Conservation (phyloP, 352 stramenopile species). For the Phytophthora litchii region DNA sequence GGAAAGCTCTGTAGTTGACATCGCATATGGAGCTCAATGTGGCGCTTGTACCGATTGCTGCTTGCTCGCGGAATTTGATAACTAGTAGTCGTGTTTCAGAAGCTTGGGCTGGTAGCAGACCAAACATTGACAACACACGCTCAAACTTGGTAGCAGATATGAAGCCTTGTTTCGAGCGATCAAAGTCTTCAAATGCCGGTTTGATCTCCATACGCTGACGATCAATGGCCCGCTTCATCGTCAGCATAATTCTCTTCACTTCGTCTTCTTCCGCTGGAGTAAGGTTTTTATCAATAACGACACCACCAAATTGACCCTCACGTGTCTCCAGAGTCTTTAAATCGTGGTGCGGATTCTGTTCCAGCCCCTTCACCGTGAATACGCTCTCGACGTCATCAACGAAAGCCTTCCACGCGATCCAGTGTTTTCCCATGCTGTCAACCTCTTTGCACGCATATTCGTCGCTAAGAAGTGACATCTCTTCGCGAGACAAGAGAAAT, state of each 20-base stretch:
- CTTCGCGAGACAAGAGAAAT: conserved; percentile 58
- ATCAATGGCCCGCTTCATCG: conserved; percentile 65
- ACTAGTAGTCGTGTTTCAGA: conserved; percentile 53
- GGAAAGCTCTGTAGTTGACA: conserved; percentile 85
- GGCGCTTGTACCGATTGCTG: conserved; percentile 37
- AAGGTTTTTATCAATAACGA: conserved; percentile 58
- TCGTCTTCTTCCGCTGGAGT: conserved; percentile 49
- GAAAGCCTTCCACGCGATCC: conserved; percentile 78
- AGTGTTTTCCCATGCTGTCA: conserved; percentile 62
- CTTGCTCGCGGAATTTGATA: conserved; percentile 82
- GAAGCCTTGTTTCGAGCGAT: conserved; percentile 77
- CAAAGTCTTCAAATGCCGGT: conserved; percentile 84
- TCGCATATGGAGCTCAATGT: conserved; percentile 79
- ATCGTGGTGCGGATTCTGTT: conserved; percentile 66
- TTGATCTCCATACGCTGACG: conserved; percentile 82
- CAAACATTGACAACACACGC: conserved; percentile 81
- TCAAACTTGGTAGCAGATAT: conserved; percentile 84
- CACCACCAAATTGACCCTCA: conserved; percentile 64
- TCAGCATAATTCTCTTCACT: conserved; percentile 52
- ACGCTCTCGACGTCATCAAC: conserved; percentile 84
- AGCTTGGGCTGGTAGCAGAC: conserved; percentile 55
- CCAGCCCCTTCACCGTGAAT: conserved; percentile 79
- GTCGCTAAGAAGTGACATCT: conserved; percentile 58
- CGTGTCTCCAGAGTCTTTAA: conserved; percentile 51
- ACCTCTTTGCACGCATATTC: conserved; percentile 65